Evolutionary conservation across 2,329 filamentous ascomycete genomes (phyloP).

Genomic region (Cladophialophora carrionii): DNA sequence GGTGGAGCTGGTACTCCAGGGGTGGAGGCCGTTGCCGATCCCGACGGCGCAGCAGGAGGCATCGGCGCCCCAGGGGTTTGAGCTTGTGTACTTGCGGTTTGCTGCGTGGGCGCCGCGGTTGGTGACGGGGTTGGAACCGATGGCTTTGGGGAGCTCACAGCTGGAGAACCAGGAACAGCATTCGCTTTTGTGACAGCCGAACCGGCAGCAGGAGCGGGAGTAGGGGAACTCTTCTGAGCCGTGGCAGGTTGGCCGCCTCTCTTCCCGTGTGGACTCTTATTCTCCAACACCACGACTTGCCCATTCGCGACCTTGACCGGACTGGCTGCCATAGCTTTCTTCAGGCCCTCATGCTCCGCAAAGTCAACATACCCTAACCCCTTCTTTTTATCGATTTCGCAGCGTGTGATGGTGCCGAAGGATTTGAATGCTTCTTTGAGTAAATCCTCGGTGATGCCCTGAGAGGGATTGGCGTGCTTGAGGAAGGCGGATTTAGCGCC

Average conservation of each 20-base stretch:
- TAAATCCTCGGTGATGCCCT: constrained; percentile 83
- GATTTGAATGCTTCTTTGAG: constrained; percentile 73
- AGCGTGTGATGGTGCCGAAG: constrained; percentile 74
- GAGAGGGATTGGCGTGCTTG: constrained; percentile 83
- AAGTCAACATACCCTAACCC: constrained; percentile 95
- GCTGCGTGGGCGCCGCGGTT: background rate
- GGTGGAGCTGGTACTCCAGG: constrained; percentile 24
- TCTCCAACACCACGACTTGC: constrained; percentile 82
- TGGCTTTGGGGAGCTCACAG: constrained; percentile 3
- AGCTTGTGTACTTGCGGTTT: background rate
- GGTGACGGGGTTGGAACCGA: background rate
- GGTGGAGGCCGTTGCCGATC: constrained; percentile 11
- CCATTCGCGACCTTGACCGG: constrained; percentile 82
- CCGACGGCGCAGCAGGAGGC: constrained; percentile 8
- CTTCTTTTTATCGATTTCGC: constrained; percentile 93
- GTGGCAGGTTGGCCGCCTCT: constrained; percentile 15
- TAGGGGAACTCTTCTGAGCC: background rate
- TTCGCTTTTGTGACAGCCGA: constrained; percentile 14
- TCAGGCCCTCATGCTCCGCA: constrained; percentile 69
- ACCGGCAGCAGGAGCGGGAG: constrained; percentile 1
- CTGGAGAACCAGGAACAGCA: background rate
- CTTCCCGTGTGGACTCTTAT: constrained; percentile 54
- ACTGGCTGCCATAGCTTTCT: constrained; percentile 79
- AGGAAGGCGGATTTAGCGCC: constrained; percentile 71
- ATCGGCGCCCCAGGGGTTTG: constrained; percentile 12